Percentiles rank a stretch among this genome's conserved stretches.
These are phyloP conservation scores for Kodamaea derodonti DNA, from an alignment of 1,139 yeast species.

Conservation along the genomic window DNA sequence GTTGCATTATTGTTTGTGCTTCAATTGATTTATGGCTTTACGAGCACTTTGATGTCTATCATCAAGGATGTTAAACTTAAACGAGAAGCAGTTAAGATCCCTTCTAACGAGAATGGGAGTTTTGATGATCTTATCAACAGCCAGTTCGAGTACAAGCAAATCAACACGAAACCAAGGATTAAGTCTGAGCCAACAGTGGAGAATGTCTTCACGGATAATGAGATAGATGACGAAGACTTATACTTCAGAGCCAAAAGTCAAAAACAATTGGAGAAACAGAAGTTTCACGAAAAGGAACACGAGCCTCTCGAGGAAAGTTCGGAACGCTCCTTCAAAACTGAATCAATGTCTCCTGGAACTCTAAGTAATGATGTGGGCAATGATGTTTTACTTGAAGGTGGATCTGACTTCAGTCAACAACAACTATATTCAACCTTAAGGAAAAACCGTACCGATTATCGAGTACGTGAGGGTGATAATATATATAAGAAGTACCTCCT, in stretches of 20 bases:
- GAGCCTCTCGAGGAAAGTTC: neutral
- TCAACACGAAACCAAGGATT: slow-evolving; percentile 2
- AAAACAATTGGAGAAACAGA: slow-evolving; percentile 1
- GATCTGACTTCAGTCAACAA: slow-evolving; percentile 10
- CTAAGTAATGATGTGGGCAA: neutral
- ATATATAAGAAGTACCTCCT: slow-evolving; percentile 40
- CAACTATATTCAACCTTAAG: slow-evolving; percentile 12
- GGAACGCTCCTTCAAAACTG: neutral
- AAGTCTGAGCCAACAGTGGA: neutral
- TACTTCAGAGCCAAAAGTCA: slow-evolving; percentile 11
- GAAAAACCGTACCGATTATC: slow-evolving; percentile 32
- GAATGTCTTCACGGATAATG: slow-evolving; percentile 2
- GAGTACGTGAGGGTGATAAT: slow-evolving; percentile 47
- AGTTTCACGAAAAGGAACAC: neutral
- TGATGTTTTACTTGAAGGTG: slow-evolving; percentile 8
- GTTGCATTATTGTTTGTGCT: slow-evolving; percentile 34
- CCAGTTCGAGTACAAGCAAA: slow-evolving; percentile 32
- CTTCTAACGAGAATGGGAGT: slow-evolving; percentile 3
- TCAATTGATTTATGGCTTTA: slow-evolving; percentile 31
- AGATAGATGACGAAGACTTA: slow-evolving; percentile 10
- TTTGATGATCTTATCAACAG: slow-evolving; percentile 23
- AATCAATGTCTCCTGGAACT: neutral
- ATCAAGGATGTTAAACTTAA: slow-evolving; percentile 10
- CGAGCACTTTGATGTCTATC: slow-evolving; percentile 24
- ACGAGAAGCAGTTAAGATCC: slow-evolving; percentile 3